Evolutionary conservation across 1,284 basidiomycete genomes (phyloP).

Genomic region (Fomes fomentarius): DNA sequence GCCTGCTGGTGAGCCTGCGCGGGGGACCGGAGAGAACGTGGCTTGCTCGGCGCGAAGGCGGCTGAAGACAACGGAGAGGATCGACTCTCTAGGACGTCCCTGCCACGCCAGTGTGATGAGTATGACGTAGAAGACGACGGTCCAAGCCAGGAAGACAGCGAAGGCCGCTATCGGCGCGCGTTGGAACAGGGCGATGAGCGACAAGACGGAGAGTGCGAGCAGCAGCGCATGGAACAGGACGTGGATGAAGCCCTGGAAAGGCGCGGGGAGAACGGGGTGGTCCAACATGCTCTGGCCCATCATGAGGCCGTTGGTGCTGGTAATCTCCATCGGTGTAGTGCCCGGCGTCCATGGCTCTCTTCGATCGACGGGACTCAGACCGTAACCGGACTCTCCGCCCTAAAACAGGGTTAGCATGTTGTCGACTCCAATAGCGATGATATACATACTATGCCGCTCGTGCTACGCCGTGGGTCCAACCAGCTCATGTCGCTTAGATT

Average conservation of each 20-base stretch:
- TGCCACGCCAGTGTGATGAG: constrained; percentile 59
- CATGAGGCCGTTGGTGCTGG: constrained; percentile 46
- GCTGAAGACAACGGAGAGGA: constrained; percentile 52
- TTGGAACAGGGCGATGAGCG: constrained; percentile 60
- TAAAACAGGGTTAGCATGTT: constrained; percentile 33
- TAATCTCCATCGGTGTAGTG: constrained; percentile 46
- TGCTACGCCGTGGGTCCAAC: constrained; percentile 69
- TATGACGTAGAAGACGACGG: constrained; percentile 54
- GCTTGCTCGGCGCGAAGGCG: constrained; percentile 44
- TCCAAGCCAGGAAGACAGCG: constrained; percentile 66
- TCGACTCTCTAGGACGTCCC: constrained; percentile 58
- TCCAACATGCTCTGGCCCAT: constrained; percentile 19
- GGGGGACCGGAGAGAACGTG: constrained; percentile 23
- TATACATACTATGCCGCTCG: constrained; percentile 64
- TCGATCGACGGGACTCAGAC: constrained; percentile 45
- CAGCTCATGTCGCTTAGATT: constrained; percentile 74
- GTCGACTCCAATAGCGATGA: constrained; percentile 6
- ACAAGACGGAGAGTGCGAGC: constrained; percentile 58
- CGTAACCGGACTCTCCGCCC: constrained; percentile 69
- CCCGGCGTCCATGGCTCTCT: constrained; percentile 50
- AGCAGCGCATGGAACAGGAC: constrained; percentile 59
- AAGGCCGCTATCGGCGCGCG: constrained; percentile 59
- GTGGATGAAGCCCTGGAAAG: constrained; percentile 48
- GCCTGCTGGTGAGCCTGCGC: constrained; percentile 35
- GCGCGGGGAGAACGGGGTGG: constrained; percentile 42